Evolutionary conservation across 768 basidiomycete species (phyloP).

Genomic region (Termitomyces sp.): DNA sequence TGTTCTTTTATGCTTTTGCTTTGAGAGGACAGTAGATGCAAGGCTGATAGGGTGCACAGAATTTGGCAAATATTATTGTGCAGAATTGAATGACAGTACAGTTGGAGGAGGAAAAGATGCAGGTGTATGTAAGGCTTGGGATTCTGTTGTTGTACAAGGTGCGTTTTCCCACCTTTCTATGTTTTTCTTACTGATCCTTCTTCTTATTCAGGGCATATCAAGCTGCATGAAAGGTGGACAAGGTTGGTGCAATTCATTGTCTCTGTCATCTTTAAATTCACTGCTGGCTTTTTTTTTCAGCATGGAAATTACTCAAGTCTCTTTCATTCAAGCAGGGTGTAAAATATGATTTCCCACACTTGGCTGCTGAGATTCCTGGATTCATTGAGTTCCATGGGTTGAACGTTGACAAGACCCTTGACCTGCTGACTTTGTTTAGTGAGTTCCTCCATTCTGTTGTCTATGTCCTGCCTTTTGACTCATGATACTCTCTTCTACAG

Average conservation of each 20-base stretch:
- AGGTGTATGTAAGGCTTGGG: slow-evolving; percentile 86
- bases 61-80: slow-evolving; percentile 97
- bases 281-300: slow-evolving; percentile 24
- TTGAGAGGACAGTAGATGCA: no score
- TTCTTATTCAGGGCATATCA: slow-evolving; percentile 60
- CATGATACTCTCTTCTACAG: slow-evolving; percentile 44
- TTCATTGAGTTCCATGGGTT: slow-evolving; percentile 93
- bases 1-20: no score
- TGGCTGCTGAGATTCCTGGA: slow-evolving; percentile 75
- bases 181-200: background rate
- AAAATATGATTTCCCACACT: slow-evolving; percentile 89
- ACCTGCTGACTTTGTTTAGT: slow-evolving; percentile 86
- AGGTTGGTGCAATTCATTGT: slow-evolving; percentile 23
- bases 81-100: slow-evolving; percentile 92
- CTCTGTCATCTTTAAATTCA: no score
- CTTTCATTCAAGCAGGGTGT: slow-evolving; percentile 90
- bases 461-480: background rate
- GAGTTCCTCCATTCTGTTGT: slow-evolving; percentile 24
- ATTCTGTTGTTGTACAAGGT: slow-evolving; percentile 91
- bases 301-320: slow-evolving; percentile 81
- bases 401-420: slow-evolving; percentile 76
- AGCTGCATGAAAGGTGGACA: slow-evolving; percentile 86
- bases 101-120: slow-evolving; percentile 98
- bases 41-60: slow-evolving; percentile 45
- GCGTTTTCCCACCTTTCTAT: background rate